Evolutionary conservation across 2,329 filamentous ascomycete genomes (phyloP).

Genomic region (Epichloe uncinata): DNA sequence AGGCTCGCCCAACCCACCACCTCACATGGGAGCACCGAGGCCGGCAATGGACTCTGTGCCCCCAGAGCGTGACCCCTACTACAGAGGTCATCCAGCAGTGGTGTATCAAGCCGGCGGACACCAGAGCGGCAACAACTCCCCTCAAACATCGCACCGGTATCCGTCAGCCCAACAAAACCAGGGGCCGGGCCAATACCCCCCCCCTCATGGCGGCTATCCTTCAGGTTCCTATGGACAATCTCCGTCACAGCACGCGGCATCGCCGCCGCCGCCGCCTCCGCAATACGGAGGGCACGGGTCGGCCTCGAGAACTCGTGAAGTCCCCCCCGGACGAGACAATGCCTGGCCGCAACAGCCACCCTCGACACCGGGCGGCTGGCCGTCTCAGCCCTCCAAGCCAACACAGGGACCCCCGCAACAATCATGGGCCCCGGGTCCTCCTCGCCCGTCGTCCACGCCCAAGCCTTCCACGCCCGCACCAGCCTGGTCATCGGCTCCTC

Average conservation of each 20-base stretch:
- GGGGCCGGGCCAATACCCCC: constrained; percentile 24
- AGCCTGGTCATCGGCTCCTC: constrained; percentile 21
- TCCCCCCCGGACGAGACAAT: constrained; percentile 21
- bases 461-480: constrained; percentile 22
- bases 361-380: constrained; percentile 15
- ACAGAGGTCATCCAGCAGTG: constrained; percentile 26
- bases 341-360: constrained; percentile 18
- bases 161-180: constrained; percentile 26
- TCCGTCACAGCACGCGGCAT: constrained; percentile 29
- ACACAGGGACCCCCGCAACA: constrained; percentile 21
- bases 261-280: constrained; percentile 21
- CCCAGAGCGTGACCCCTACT: constrained; percentile 34
- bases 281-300: constrained; percentile 33
- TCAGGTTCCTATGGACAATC: constrained; percentile 23
- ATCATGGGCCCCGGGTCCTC: constrained; percentile 15
- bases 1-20: constrained; percentile 34
- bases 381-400: constrained; percentile 18
- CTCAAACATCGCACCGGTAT: constrained; percentile 34
- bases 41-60: constrained; percentile 25
- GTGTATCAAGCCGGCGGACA: constrained; percentile 23
- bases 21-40: constrained; percentile 32
- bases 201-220: constrained; percentile 32
- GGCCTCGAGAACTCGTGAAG: constrained; percentile 29
- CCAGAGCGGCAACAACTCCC: constrained; percentile 28
- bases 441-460: constrained; percentile 14